These are phyloP conservation scores for Tagetes erecta DNA, from an alignment of 129 eudicot genomes.

Conservation along the genomic window DNA sequence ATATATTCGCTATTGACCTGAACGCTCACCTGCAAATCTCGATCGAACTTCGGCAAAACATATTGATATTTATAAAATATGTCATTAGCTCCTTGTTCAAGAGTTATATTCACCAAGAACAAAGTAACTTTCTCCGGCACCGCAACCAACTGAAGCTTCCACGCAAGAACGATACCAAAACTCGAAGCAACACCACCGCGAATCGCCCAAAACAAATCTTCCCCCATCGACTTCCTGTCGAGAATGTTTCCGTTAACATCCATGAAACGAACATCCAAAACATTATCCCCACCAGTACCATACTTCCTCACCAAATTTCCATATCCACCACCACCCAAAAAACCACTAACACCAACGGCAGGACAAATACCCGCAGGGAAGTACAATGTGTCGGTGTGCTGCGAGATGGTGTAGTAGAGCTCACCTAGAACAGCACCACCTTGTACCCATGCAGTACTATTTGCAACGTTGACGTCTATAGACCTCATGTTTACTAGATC, in stretches of 20 bases:
- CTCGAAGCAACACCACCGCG: constrained; percentile 35
- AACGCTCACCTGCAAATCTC: constrained; percentile 22
- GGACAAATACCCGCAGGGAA: constrained; percentile 12
- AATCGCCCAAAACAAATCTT: constrained; percentile 40
- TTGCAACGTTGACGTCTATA: not conserved
- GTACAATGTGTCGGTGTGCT: constrained; percentile 4
- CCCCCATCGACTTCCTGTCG: constrained; percentile 27
- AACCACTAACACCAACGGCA: constrained; percentile 10
- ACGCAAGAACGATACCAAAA: constrained; percentile 33
- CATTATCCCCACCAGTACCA: constrained; percentile 9
- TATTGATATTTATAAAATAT: constrained; percentile 26
- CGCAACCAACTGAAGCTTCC: constrained; percentile 31
- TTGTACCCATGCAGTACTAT: constrained; percentile 9
- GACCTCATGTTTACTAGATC: constrained; percentile 1
- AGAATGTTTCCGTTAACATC: not conserved
- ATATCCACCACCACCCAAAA: constrained; percentile 14
- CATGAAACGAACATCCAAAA: constrained; percentile 22
- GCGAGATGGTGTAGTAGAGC: constrained; percentile 9
- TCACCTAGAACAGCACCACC: constrained; percentile 18
- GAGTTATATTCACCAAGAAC: constrained; percentile 8
- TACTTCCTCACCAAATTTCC: constrained; percentile 16
- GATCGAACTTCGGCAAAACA: constrained; percentile 17
- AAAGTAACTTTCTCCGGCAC: constrained; percentile 28
- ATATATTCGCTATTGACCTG: not conserved
- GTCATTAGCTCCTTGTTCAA: constrained; percentile 18